Conservation (phyloP, 2,329 filamentous ascomycete species). For the Xylaria sp. region DNA sequence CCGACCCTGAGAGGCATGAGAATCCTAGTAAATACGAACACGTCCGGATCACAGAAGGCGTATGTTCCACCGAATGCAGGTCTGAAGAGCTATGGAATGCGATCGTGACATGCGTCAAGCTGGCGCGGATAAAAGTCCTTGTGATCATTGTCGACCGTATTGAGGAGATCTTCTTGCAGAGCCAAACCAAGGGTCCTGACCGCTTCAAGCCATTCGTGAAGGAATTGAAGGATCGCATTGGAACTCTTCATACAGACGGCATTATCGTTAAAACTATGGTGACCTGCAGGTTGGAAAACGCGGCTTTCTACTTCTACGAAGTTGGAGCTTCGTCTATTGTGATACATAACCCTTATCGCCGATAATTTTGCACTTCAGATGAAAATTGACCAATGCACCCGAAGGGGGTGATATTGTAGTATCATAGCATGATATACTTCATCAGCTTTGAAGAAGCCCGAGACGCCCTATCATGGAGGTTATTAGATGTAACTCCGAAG, state of each 20-base stretch:
- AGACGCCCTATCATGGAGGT: too few species aligned
- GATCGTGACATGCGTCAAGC: constrained; percentile 4
- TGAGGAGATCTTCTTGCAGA: constrained; percentile 4
- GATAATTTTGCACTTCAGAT: not conserved
- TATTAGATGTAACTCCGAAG: too few species aligned
- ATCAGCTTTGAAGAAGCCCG: too few species aligned
- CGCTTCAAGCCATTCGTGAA: not conserved
- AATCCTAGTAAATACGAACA: not conserved
- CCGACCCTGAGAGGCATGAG: not conserved
- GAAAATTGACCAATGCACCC: too few species aligned
- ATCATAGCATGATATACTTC: too few species aligned
- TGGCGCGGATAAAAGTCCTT: constrained; percentile 4
- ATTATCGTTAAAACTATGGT: constrained; percentile 21
- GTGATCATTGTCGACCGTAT: constrained; percentile 12
- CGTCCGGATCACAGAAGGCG: not conserved
- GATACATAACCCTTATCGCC: not conserved
- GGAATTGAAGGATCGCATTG: not conserved
- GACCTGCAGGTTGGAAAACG: constrained; percentile 1
- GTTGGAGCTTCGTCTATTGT: not conserved
- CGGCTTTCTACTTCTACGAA: not conserved
- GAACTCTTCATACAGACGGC: not conserved
- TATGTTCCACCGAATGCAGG: too few species aligned
- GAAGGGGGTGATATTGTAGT: too few species aligned
- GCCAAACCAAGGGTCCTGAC: not conserved
- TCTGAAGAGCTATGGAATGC: too few species aligned